Base-by-base conservation (phyloP, 2,329 filamentous ascomycete species). In the Penicillium hordei region DNA sequence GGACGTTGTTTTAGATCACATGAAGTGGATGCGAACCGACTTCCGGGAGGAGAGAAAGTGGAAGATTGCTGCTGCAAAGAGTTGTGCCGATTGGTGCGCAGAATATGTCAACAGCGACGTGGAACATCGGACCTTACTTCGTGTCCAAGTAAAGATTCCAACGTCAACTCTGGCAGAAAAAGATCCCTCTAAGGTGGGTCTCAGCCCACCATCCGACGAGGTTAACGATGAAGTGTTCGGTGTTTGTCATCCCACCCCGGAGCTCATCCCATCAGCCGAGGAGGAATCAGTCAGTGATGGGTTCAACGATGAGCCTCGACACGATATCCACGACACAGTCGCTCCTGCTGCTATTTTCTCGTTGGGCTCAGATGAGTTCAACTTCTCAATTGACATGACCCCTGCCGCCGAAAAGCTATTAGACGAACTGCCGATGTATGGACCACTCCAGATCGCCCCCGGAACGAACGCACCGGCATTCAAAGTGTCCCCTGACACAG, bases 11-110 rank as follows among this genome's bases (percentile, higher is more conserved):
- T 79, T 99, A 33, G 85, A 92, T 65, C 93, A 99, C 78, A 91
- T 93, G 84, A 96, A 93, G 73, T 97, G 93, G 93, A 95, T 99
- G 91, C 86, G 93, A 50, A 97, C 92, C 1, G 94, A 99, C 75
- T 97, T 97, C 69, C 85, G 89, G 51, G 91, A 97, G 75, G 94
- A 97, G 73, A 82, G 91, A 40, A 96, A 96, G 72, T 96, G 93
- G 92, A 97, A 97, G 76, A 87, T 86, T 70, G 85, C 89, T 2
- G 84, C 89, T 36, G 93, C 93, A 5, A 88, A 88, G 58, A 91
- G 88, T 57, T 81, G 96, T 59, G 94, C 92, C 1, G 81, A 87
- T 67, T 90, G 89, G 67, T 97, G 93, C 73, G 90, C 89, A 0
- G 88, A 93, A 65, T 99, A 91, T 85, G 83, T 91, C 38, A 81